These are phyloP conservation scores for Yarrowia galli DNA, from an alignment of 1,139 yeast genomes.

Conservation along the genomic window DNA sequence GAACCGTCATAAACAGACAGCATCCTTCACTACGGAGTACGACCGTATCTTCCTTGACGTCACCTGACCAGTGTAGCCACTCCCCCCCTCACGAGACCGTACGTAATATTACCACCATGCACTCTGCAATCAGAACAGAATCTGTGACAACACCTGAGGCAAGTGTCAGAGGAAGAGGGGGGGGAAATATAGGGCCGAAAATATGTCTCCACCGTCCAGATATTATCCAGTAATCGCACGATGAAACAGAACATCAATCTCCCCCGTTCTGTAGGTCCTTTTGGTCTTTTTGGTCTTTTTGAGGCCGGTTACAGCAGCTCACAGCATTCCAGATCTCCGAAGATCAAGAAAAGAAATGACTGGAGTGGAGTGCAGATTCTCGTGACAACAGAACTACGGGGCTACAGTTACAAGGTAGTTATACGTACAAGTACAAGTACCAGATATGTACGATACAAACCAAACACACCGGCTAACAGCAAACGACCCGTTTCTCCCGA, in stretches of 20 bases:
- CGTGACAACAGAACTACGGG: no score
- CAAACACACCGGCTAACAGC: no score
- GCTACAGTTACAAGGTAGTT: no score
- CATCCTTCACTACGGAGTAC: no score
- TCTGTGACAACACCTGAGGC: constrained; percentile 1
- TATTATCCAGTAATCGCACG: neutral
- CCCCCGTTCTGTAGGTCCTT: neutral
- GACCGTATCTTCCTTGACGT: neutral
- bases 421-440: no score
- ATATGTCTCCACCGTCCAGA: neutral
- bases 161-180: no score
- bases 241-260: constrained; percentile 1
- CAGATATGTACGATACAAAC: no score
- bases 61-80: neutral
- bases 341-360: neutral
- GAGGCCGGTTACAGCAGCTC: neutral
- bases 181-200: neutral
- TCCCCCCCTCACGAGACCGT: neutral
- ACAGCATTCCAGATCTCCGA: neutral
- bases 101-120: neutral
- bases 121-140: neutral
- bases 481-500: neutral
- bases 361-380: neutral
- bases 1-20: no score
- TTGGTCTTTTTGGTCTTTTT: no score